Conservation (phyloP, 2,329 filamentous ascomycete genomes). For the Sporothrix curviconia region DNA sequence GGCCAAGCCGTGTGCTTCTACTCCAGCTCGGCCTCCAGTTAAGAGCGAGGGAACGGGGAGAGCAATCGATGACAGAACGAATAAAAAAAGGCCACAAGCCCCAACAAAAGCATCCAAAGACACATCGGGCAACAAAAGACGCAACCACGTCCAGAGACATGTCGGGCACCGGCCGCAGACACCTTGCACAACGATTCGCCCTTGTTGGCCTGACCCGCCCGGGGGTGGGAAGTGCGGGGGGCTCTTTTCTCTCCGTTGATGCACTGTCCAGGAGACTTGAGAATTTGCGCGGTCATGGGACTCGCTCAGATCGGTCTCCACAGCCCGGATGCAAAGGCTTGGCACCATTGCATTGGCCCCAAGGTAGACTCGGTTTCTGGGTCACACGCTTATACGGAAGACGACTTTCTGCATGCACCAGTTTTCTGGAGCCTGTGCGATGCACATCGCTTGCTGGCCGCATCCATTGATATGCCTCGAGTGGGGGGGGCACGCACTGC, state of each 20-base stretch:
- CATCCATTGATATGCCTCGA: not conserved
- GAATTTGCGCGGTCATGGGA: slow-evolving; percentile 10
- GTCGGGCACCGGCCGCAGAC: not conserved
- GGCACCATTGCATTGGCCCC: no score
- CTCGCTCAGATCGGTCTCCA: not conserved
- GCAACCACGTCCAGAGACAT: not conserved
- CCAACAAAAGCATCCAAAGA: no score
- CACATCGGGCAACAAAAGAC: slow-evolving; percentile 4
- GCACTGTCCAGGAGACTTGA: slow-evolving; percentile 1
- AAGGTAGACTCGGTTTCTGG: not conserved
- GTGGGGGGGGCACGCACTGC: not conserved
- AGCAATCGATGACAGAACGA: not conserved
- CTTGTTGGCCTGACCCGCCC: slow-evolving; percentile 6
- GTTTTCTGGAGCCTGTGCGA: not conserved
- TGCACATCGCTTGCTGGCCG: not conserved
- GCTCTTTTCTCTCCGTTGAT: not conserved
- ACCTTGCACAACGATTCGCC: not conserved
- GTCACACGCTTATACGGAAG: not conserved
- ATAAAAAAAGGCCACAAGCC: not conserved
- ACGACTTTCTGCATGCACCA: not conserved
- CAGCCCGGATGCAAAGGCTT: no score
- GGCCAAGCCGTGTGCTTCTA: no score
- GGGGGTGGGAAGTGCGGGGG: slow-evolving; percentile 10
- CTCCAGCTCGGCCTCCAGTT: not conserved
- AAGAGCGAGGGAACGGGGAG: no score